Percentiles rank a stretch among this genome's conserved stretches.
These are phyloP conservation scores for Sclerotiophoma versabilis DNA, from an alignment of 2,329 filamentous ascomycete genomes.

Conservation along the genomic window DNA sequence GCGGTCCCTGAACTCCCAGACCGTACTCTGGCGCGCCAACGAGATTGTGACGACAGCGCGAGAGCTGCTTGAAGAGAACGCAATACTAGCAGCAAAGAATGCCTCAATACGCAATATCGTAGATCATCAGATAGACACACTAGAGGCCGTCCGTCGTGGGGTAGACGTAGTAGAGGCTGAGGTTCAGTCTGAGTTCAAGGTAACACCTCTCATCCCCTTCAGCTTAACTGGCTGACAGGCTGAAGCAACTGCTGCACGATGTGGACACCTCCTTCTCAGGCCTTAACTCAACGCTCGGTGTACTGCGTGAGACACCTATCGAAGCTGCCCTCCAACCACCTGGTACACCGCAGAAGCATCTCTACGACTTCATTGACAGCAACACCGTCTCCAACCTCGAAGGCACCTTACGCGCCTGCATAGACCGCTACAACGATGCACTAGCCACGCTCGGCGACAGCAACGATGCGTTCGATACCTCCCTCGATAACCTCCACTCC, in stretches of 20 bases:
- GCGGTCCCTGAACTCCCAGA: constrained; percentile 83
- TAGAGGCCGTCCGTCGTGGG: constrained; percentile 54
- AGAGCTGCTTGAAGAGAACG: constrained; percentile 77
- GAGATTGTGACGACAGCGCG: constrained; percentile 82
- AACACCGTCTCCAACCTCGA: constrained; percentile 70
- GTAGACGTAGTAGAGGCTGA: constrained; percentile 52
- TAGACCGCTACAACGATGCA: constrained; percentile 73
- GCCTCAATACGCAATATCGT: constrained; percentile 52
- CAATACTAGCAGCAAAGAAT: constrained; percentile 68
- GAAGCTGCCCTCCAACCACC: constrained; percentile 68
- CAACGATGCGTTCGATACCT: constrained; percentile 73
- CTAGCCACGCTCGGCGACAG: constrained; percentile 64
- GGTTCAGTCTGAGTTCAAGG: constrained; percentile 55
- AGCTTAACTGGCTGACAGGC: constrained; percentile 12
- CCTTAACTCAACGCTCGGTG: constrained; percentile 70
- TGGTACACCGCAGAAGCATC: constrained; percentile 59
- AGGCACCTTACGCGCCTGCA: constrained; percentile 71
- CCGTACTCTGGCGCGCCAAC: constrained; percentile 82
- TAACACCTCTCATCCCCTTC: constrained; percentile 7
- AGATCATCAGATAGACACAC: constrained; percentile 53
- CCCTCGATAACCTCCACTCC: constrained; percentile 59
- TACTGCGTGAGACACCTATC: constrained; percentile 69
- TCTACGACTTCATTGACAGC: constrained; percentile 81
- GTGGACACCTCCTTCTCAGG: constrained; percentile 72
- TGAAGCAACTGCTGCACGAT: constrained; percentile 62